Base-by-base conservation (phyloP, 1,284 basidiomycete genomes). In the Waitea zeae region DNA sequence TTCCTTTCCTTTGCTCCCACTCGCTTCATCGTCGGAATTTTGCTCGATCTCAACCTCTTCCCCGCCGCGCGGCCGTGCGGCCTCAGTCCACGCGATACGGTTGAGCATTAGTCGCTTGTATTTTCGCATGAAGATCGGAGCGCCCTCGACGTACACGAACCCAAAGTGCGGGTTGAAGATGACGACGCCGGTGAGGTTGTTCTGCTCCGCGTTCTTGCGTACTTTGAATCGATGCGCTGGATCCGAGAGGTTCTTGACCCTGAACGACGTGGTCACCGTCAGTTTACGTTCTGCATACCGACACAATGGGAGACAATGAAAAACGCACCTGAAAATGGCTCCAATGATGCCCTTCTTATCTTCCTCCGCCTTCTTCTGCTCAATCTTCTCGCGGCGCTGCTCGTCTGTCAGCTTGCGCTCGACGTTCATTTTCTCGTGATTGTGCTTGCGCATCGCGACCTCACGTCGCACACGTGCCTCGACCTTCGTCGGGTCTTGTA, bases 141-240 rank as follows among this genome's bases (percentile, higher is more conserved):
- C 81, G 17, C 95, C 95, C 53, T 99, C 95, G 35, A 96, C 87
- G 41, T 96, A 80, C 19, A 99, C 76, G 53, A 98, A 64, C 42
- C 73, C 80, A 64, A 96, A 96, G 19, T 67, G 57, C 0, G 87
- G 82, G 49, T 90, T 76, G 64, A 89, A 90, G 46, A 97, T 78
- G 46, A 80, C 83, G 15, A 93, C 58, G 3, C 95, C 93, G 0
- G 86, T 82, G 12, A 99, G 64, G 39, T 72, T 76, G 50, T 80
- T 64, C 53, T 97, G 89, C 50, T 93, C 79, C 2, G 93, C 93
- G 48, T 97, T 98, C 63, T 84, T 87, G 40, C 84, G 75, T 28
- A 97, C 84, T 61, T 98, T 99, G 68, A 90, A 96, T 42, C 83
- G 79, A 49, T 99, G 95, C 12, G 86, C 68, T 0, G 83, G 87